These are phyloP conservation scores for Arxiozyma heterogenica DNA, from an alignment of 1,139 yeast species.

Conservation along the genomic window DNA sequence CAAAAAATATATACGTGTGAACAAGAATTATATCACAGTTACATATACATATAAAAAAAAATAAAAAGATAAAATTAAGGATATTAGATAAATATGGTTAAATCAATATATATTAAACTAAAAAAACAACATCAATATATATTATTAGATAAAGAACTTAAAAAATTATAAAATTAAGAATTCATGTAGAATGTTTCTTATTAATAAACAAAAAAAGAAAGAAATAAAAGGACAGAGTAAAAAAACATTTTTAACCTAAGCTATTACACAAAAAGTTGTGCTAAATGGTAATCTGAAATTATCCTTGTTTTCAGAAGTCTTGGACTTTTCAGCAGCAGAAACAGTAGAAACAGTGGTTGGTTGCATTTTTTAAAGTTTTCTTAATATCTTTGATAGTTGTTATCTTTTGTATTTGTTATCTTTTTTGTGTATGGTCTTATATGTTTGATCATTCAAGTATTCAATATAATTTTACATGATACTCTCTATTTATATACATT, in stretches of 20 bases:
- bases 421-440: conserved; percentile 1
- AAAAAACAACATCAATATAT: too few species aligned
- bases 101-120: too few species aligned
- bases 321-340: conserved; percentile 24
- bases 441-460: background rate
- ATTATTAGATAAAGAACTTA: background rate
- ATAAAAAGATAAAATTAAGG: too few species aligned
- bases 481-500: background rate
- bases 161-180: too few species aligned
- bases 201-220: too few species aligned
- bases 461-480: background rate
- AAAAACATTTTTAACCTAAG: conserved; percentile 6
- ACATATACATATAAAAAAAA: too few species aligned
- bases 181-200: too few species aligned
- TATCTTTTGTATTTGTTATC: background rate
- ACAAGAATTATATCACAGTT: too few species aligned
- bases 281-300: conserved; percentile 14
- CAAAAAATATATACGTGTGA: too few species aligned
- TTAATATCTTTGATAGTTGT: background rate
- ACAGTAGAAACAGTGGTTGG: conserved; percentile 14
- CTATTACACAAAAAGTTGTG: conserved; percentile 20
- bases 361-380: conserved; percentile 17
- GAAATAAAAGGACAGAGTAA: conserved; percentile 2
- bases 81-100: too few species aligned
- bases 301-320: conserved; percentile 25